Evolutionary conservation across 441 rosid genomes (phyloP), one percentile per base, ranked within the genome.

Genomic region (Capsella rubella): DNA sequence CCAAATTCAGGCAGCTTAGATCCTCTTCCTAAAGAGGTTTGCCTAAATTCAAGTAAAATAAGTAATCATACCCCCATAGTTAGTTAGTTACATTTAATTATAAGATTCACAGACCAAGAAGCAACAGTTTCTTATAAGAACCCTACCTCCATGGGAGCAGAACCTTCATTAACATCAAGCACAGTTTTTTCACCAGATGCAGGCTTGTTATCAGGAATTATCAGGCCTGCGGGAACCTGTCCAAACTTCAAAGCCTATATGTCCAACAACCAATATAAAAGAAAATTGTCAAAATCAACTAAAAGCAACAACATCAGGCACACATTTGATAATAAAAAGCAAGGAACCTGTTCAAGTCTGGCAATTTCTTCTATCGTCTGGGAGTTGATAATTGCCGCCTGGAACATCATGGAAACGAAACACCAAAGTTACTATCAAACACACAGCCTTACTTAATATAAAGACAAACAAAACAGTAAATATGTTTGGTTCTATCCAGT

Each of bases 311-410:
- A 77, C 64, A 65, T 53, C 55, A 64, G 45, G 6, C 35, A 43
- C 50, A 50, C 18, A 8, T 49, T 59, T 45, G 18, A 63, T 58
- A 0, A n/a, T 56, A 71, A 25, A 27, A 57, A 67, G 61, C 15
- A 35, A 75, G 14, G 50, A 53, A 92, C 99, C 97, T 93, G 85
- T 76, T 95, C 99, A 9, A 95, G 98, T 84, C 98, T 86, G 46
- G 95, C 96, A 81, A 95, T 97, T 84, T 95, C 99, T 86, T 95
- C 98, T 49, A 95, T 88, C 59, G 99, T 95, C 89, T 95, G 98
- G 34, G 99, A 93, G 76, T 91, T 95, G 80, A 93, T 90, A 78
- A 95, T 95, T 58, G 99, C 99, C 64, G 98, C 97, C 99, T 95
- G 89, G 80, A 60, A 84, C 10, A 68, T 35, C 64, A 75, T 34